phyloP scores from a whole-genome alignment of 2,329 filamentous ascomycete species.

The Cyclaneusma minus region DNA sequence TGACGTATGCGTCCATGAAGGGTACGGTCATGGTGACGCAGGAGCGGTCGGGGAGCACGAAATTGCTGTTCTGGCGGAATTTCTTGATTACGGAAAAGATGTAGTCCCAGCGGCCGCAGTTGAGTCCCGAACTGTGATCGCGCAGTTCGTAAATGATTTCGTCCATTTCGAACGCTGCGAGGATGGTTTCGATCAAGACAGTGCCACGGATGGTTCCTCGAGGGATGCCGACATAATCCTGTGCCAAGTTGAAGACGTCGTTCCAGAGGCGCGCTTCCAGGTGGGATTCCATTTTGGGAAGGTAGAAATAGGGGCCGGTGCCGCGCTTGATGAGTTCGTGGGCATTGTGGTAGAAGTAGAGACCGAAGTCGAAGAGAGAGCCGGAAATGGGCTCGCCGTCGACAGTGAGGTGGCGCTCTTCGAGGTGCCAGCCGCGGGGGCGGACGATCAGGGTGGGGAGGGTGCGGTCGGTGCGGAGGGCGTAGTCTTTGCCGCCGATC shows the following conservation, averaged over 20 bases:
- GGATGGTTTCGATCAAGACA: slow-evolving; percentile 93
- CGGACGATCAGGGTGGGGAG: slow-evolving; percentile 87
- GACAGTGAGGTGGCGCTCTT: slow-evolving; percentile 95
- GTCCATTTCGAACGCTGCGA: slow-evolving; percentile 98
- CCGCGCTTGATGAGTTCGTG: slow-evolving; percentile 73
- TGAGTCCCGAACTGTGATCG: slow-evolving; percentile 89
- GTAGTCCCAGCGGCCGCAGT: slow-evolving; percentile 99
- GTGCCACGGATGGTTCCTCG: slow-evolving; percentile 89
- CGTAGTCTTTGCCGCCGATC: slow-evolving; percentile 90
- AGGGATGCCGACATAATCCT: slow-evolving; percentile 82
- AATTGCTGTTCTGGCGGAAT: slow-evolving; percentile 87
- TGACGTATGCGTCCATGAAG: slow-evolving; percentile 97
- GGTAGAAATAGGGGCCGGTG: slow-evolving; percentile 89
- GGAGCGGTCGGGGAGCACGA: slow-evolving; percentile 82
- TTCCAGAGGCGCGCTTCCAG: slow-evolving; percentile 97
- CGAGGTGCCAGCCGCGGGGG: slow-evolving; percentile 92
- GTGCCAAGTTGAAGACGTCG: slow-evolving; percentile 87
- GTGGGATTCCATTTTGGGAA: slow-evolving; percentile 96
- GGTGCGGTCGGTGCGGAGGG: slow-evolving; percentile 78
- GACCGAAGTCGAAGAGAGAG: slow-evolving; percentile 87
- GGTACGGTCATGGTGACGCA: slow-evolving; percentile 94
- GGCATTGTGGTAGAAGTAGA: slow-evolving; percentile 99
- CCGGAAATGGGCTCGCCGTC: slow-evolving; percentile 91
- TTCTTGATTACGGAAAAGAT: slow-evolving; percentile 99
- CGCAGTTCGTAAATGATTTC: slow-evolving; percentile 99